phyloP scores from a whole-genome alignment of 1,284 basidiomycete genomes.

The Tilletiaria anomala region DNA sequence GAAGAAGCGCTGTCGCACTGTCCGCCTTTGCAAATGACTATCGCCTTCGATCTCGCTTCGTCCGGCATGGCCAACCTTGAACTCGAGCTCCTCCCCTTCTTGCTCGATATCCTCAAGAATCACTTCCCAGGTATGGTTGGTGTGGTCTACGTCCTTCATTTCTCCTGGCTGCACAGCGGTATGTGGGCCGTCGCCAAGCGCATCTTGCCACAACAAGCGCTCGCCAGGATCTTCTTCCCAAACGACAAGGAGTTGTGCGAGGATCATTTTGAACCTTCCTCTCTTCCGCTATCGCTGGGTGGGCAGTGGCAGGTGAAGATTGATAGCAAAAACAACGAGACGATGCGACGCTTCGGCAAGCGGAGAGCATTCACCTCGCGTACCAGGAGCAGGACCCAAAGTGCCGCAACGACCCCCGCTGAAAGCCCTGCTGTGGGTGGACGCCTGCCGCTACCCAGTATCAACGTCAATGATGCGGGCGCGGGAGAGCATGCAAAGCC shows the following conservation, averaged over 20 bases:
- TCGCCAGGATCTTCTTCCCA: conserved; percentile 61
- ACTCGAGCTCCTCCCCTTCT: conserved; percentile 33
- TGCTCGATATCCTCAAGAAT: conserved; percentile 34
- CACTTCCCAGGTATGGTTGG: conserved; percentile 34
- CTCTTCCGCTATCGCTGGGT: conserved; percentile 42
- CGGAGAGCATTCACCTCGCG: too few species aligned
- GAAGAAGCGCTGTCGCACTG: not conserved
- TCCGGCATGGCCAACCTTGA: conserved; percentile 33
- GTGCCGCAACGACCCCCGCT: too few species aligned
- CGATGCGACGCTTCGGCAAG: too few species aligned
- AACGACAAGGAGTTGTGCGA: conserved; percentile 43
- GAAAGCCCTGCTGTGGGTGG: too few species aligned
- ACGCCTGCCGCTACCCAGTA: too few species aligned
- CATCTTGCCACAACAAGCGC: conserved; percentile 54
- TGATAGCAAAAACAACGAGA: conserved; percentile 22
- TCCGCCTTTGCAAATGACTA: conserved; percentile 19
- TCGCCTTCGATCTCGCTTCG: conserved; percentile 20
- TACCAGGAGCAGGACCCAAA: too few species aligned
- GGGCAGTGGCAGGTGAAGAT: conserved; percentile 21
- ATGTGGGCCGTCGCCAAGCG: conserved; percentile 63
- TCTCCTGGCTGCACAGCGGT: conserved; percentile 64
- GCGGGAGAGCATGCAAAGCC: too few species aligned
- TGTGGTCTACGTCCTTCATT: conserved; percentile 61
- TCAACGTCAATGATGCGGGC: too few species aligned
- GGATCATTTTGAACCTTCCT: conserved; percentile 49